Evolutionary conservation across 2,329 filamentous ascomycete species (phyloP).

Genomic region (Aureobasidium vineae): DNA sequence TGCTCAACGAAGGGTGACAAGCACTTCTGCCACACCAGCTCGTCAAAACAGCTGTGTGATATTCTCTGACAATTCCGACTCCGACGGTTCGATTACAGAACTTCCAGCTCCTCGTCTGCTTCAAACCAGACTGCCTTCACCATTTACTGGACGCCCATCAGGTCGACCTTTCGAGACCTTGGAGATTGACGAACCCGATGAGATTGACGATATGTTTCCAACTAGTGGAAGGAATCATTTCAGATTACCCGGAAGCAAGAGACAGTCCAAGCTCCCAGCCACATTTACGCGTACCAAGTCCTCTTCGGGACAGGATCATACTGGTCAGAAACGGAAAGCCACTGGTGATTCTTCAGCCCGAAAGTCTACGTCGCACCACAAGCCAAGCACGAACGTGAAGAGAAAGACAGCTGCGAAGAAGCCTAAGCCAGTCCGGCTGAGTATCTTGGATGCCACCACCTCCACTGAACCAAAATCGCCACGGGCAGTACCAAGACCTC

Average conservation of each 20-base stretch:
- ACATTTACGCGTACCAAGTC: conserved; percentile 31
- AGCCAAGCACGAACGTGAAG: conserved; percentile 12
- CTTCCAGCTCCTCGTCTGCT: conserved; percentile 27
- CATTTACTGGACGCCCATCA: background rate
- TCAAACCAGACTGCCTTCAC: conserved; percentile 16
- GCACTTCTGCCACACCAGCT: background rate
- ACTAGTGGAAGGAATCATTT: conserved; percentile 28
- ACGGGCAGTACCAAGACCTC: conserved; percentile 43
- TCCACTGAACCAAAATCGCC: conserved; percentile 39
- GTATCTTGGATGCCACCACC: conserved; percentile 51
- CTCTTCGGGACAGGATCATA: background rate
- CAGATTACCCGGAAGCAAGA: conserved; percentile 30
- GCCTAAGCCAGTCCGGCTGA: conserved; percentile 36
- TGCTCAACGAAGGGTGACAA: conserved; percentile 28
- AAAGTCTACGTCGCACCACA: background rate
- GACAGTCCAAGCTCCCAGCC: conserved; percentile 43
- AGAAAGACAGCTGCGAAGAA: conserved; percentile 25
- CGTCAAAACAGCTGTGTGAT: conserved; percentile 23
- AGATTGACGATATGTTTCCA: conserved; percentile 44
- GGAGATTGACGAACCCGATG: conserved; percentile 48
- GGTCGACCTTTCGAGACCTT: conserved; percentile 31
- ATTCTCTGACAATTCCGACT: conserved; percentile 42
- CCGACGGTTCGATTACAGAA: conserved; percentile 26
- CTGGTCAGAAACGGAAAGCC: background rate
- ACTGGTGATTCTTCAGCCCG: background rate